Evolutionary conservation across 2,329 filamentous ascomycete species (phyloP), one percentile per base, ranked within the genome.

Genomic region (Aspergillus latus): DNA sequence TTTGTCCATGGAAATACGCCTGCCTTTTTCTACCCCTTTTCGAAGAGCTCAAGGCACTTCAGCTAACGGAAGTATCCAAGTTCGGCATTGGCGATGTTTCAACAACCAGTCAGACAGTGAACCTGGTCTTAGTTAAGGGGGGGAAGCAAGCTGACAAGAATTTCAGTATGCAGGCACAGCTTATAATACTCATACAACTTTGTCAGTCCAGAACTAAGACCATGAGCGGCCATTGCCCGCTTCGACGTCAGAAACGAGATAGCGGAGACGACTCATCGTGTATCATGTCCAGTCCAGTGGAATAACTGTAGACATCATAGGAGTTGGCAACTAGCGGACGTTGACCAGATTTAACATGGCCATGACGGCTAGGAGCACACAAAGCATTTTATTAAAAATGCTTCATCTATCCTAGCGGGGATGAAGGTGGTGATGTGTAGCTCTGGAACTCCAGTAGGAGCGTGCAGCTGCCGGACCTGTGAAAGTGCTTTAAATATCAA

Each of bases 61-160:
- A 21, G 21, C 21, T 21, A 75, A 52, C 63, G 21, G 66, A 62
- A 1, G 60, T 76, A 21, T 43, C 70, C 71, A 32, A 71, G 77
- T 40, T 64, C 74, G 30, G 75, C 72, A 28, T 49, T 77, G 42
- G 69, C 77, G n/a, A 74, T 74, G 26, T 76, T 74, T 53, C 69
- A 67, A 39, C 51, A 71, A 13, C 62, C 42, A 62, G 67, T 54
- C 66, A 64, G 10, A 73, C 74, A 9, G 65, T 64, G 3, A 74
- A 76, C 15, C 58, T 78, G 40, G 68, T 78, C 42, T 78, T 21
- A 21, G 21, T 21, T 21, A 3, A 21, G 21, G 21, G 21, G 21
- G 1, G 61, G 56, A 2, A 62, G 50, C 11, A 65, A 52, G 29
- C 63, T 59, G 21, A 67, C 1, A 62, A 61, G 3, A 64, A 61